Conservation (phyloP, 2,329 filamentous ascomycete genomes). For the Septoria petroselini region DNA sequence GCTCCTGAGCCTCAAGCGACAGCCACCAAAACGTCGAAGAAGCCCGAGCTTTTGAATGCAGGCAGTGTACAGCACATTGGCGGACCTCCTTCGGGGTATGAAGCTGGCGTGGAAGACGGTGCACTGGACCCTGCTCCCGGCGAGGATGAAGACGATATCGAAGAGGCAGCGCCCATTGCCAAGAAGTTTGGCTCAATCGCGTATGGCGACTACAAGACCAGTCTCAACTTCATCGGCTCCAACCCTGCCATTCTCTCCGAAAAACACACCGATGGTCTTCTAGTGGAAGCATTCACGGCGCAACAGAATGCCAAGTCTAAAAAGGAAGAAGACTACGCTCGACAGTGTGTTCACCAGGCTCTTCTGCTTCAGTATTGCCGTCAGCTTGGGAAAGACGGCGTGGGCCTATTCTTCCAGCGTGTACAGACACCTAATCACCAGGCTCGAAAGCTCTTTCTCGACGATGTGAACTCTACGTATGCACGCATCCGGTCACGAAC, state of each 20-base stretch:
- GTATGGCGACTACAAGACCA: slow-evolving; percentile 67
- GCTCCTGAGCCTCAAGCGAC: slow-evolving; percentile 23
- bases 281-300: slow-evolving; percentile 88
- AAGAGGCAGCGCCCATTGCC: slow-evolving; percentile 74
- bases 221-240: slow-evolving; percentile 71
- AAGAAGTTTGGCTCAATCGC: slow-evolving; percentile 78
- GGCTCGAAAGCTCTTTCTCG: slow-evolving; percentile 83
- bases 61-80: slow-evolving; percentile 53
- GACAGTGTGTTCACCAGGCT: slow-evolving; percentile 89
- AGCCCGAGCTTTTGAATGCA: slow-evolving; percentile 38
- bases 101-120: slow-evolving; percentile 60
- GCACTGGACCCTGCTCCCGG: slow-evolving; percentile 38
- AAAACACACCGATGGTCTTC: slow-evolving; percentile 82
- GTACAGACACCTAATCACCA: slow-evolving; percentile 87
- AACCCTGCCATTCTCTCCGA: slow-evolving; percentile 78
- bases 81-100: slow-evolving; percentile 52
- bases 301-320: slow-evolving; percentile 65
- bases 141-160: slow-evolving; percentile 64
- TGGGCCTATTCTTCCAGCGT: slow-evolving; percentile 91
- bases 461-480: slow-evolving; percentile 90
- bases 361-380: slow-evolving; percentile 93
- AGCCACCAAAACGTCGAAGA: slow-evolving; percentile 29
- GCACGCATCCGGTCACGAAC: slow-evolving; percentile 73
- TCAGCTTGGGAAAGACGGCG: slow-evolving; percentile 80
- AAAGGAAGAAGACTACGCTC: slow-evolving; percentile 59